Evolutionary conservation across 495 filamentous ascomycete genomes (phyloP).

Genomic region (Neurospora pannonica): DNA sequence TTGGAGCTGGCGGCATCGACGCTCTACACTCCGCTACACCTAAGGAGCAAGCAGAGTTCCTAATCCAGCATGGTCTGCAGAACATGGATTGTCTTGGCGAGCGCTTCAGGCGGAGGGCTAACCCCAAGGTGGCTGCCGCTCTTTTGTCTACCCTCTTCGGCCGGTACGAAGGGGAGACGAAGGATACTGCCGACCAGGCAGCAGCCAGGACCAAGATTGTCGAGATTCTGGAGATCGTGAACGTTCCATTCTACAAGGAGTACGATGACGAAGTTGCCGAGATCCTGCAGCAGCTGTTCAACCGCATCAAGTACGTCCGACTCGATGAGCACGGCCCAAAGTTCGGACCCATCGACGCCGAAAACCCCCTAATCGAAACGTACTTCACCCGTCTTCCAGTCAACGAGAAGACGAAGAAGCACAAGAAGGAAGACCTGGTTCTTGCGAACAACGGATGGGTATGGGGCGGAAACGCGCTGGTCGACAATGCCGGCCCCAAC

Average conservation of each 20-base stretch:
- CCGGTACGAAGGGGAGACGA: slow-evolving; percentile 43
- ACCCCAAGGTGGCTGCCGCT: slow-evolving; percentile 58
- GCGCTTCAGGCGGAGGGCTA: slow-evolving; percentile 59
- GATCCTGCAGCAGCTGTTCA: slow-evolving; percentile 83
- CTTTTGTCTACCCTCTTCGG: slow-evolving; percentile 63
- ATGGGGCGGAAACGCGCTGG: slow-evolving; percentile 89
- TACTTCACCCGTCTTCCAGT: slow-evolving; percentile 89
- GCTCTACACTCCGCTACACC: slow-evolving; percentile 29
- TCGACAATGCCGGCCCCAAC: slow-evolving; percentile 82
- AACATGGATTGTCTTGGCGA: slow-evolving; percentile 67
- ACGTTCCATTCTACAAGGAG: slow-evolving; percentile 79
- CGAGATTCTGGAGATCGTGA: slow-evolving; percentile 71
- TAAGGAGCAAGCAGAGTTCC: slow-evolving; percentile 44
- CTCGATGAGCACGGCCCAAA: slow-evolving; percentile 89
- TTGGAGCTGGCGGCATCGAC: slow-evolving; percentile 33
- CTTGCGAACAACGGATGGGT: slow-evolving; percentile 98
- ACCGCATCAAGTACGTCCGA: slow-evolving; percentile 85
- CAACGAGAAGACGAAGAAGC: slow-evolving; percentile 68
- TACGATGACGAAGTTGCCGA: slow-evolving; percentile 76
- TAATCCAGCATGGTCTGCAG: slow-evolving; percentile 49
- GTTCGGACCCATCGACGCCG: slow-evolving; percentile 63
- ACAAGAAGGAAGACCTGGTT: slow-evolving; percentile 66
- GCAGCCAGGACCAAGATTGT: slow-evolving; percentile 41
- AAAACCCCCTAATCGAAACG: slow-evolving; percentile 80
- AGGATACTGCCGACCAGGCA: slow-evolving; percentile 32